Conservation (phyloP, 2,329 filamentous ascomycete species). For the Venturia pyrina region DNA sequence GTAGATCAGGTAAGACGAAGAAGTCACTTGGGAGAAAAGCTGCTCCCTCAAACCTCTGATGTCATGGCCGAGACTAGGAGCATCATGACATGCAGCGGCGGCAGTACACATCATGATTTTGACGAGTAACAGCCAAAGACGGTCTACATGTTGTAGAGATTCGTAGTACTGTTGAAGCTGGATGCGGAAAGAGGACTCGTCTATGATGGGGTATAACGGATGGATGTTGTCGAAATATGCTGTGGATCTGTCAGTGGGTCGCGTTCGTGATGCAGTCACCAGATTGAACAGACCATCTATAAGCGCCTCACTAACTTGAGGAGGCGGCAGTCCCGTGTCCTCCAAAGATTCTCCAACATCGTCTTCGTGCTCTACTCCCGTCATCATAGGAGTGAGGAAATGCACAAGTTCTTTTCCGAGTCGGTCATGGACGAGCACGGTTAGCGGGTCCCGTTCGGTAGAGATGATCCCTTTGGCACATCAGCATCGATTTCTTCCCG, state of each 20-base stretch:
- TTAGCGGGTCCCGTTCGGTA: neutral
- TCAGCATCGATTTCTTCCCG: neutral
- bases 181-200: conserved; percentile 4
- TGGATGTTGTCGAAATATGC: conserved; percentile 3
- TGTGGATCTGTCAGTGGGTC: neutral
- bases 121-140: neutral
- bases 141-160: conserved; percentile 1
- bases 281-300: neutral
- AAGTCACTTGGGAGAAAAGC: neutral
- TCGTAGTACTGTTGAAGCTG: conserved; percentile 3
- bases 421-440: neutral
- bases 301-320: neutral
- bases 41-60: neutral
- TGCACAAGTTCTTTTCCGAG: conserved; percentile 6
- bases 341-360: neutral
- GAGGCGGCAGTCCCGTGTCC: neutral
- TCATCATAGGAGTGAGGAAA: conserved; percentile 5
- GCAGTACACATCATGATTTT: conserved; percentile 5
- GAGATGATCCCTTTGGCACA: neutral
- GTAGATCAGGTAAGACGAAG: neutral
- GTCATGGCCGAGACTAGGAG: neutral
- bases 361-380: neutral
- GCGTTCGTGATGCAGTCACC: neutral
- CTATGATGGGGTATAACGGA: neutral
- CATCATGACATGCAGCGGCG: conserved; percentile 1